Conservation (phyloP, 2,329 filamentous ascomycete species). For the Lachnellula subtilissima region DNA sequence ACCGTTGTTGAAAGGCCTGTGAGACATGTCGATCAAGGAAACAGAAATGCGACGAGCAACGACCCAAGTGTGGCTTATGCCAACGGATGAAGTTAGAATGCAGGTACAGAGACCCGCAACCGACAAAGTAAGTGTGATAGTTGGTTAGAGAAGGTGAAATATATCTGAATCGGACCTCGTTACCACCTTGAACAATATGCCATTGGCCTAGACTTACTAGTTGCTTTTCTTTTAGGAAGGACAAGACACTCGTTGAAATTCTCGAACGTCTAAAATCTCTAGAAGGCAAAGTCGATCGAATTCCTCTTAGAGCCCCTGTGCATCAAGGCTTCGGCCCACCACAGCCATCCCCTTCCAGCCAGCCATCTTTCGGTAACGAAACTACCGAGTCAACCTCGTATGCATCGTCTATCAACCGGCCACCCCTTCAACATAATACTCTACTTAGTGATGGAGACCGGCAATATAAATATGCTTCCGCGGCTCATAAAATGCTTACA, state of each 20-base stretch:
- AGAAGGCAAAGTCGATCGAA: slow-evolving; percentile 51
- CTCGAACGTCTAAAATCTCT: slow-evolving; percentile 50
- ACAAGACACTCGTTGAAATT: slow-evolving; percentile 58
- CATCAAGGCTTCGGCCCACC: slow-evolving; percentile 16
- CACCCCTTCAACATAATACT: slow-evolving; percentile 14
- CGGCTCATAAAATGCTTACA: slow-evolving; percentile 47
- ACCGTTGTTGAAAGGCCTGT: slow-evolving; percentile 42
- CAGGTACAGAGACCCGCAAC: slow-evolving; percentile 54
- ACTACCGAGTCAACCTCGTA: slow-evolving; percentile 21
- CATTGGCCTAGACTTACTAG: slow-evolving; percentile 12
- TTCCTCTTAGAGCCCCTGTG: slow-evolving; percentile 17
- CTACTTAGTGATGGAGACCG: slow-evolving; percentile 10
- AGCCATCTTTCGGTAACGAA: slow-evolving; percentile 19
- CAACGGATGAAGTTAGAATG: slow-evolving; percentile 53
- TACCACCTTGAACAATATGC: background rate
- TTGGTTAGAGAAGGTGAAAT: background rate
- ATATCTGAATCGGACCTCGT: background rate
- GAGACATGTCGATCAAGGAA: slow-evolving; percentile 57
- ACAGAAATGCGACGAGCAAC: slow-evolving; percentile 59
- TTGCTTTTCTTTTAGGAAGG: slow-evolving; percentile 43
- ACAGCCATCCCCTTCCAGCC: slow-evolving; percentile 25
- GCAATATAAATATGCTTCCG: slow-evolving; percentile 30
- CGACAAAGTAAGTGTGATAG: slow-evolving; percentile 52
- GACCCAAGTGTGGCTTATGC: slow-evolving; percentile 58
- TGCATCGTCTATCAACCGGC: slow-evolving; percentile 12